Conservation (phyloP, 2,329 filamentous ascomycete species). For the Epichloe glyceriae region DNA sequence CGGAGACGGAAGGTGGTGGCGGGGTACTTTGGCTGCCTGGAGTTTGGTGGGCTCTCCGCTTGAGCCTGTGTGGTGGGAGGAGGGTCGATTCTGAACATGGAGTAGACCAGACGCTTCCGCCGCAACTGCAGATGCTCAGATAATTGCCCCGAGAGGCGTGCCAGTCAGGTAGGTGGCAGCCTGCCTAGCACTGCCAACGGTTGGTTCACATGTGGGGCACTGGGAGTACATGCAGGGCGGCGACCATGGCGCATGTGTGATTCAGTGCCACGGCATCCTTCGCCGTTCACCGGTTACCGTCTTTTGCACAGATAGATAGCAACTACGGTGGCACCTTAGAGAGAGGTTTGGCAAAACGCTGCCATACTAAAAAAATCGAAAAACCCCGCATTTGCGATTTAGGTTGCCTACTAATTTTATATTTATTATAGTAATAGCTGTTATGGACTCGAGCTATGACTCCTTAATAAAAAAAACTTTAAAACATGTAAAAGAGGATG, state of each 20-base stretch:
- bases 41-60: background rate
- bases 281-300: background rate
- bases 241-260: background rate
- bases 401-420: too few relatives aligned
- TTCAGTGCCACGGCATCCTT: background rate
- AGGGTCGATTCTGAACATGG: background rate
- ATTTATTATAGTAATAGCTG: too few relatives aligned
- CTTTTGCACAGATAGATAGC: background rate
- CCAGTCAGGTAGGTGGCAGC: too few relatives aligned
- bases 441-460: too few relatives aligned
- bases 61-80: background rate
- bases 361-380: too few relatives aligned
- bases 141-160: background rate
- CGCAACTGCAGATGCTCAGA: background rate
- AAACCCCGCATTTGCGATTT: too few relatives aligned
- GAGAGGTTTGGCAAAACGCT: too few relatives aligned
- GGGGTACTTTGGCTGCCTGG: background rate
- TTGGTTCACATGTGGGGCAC: background rate
- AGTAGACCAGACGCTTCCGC: background rate
- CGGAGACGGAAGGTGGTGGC: constrained; percentile 9
- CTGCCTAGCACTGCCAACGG: background rate
- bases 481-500: too few relatives aligned
- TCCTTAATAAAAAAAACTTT: too few relatives aligned
- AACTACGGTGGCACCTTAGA: too few relatives aligned
- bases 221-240: background rate